Conservation (phyloP, 208 protist genomes). For the Trypanosoma melophagium region DNA sequence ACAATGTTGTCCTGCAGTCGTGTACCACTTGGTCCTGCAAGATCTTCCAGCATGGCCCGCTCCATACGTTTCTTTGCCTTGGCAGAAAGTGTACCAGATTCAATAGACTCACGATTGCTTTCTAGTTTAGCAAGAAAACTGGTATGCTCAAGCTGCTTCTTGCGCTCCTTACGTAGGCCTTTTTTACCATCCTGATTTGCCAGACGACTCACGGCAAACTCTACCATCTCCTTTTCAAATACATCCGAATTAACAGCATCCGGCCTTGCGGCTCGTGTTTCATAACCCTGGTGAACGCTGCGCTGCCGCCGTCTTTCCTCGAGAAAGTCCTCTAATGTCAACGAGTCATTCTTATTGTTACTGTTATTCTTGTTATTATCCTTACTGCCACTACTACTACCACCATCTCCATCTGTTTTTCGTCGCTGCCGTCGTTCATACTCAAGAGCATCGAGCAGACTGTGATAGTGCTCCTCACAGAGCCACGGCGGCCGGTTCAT, state of each 20-base stretch:
- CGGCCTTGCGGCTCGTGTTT: conserved; percentile 94
- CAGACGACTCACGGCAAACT: conserved; percentile 98
- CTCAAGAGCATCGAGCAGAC: conserved; percentile 92
- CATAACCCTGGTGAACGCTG: conserved; percentile 85
- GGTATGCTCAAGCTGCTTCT: conserved; percentile 98
- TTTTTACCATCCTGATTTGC: conserved; percentile 99
- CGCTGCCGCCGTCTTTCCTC: conserved; percentile 62
- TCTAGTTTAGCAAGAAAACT: conserved; percentile 96
- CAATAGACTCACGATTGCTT: conserved; percentile 96
- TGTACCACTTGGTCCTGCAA: conserved; percentile 20
- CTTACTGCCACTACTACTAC: too few relatives aligned
- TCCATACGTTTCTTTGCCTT: conserved; percentile 65
- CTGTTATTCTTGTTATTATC: not conserved
- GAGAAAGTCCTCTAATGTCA: conserved; percentile 75
- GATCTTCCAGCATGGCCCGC: conserved; percentile 77
- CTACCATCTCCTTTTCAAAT: conserved; percentile 98
- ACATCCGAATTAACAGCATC: conserved; percentile 98
- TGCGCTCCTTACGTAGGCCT: conserved; percentile 97
- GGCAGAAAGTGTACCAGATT: conserved; percentile 92
- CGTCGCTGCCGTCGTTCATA: conserved; percentile 58
- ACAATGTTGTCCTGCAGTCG: conserved; percentile 21
- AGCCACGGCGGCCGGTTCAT: conserved; percentile 97
- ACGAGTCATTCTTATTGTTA: conserved; percentile 26
- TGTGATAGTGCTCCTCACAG: conserved; percentile 99
- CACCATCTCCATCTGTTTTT: too few relatives aligned